A percentile compares a stretch with the other conserved stretches of the same genome.
phyloP scores from a whole-genome alignment of 768 basidiomycete genomes.

The Collybia nuda region DNA sequence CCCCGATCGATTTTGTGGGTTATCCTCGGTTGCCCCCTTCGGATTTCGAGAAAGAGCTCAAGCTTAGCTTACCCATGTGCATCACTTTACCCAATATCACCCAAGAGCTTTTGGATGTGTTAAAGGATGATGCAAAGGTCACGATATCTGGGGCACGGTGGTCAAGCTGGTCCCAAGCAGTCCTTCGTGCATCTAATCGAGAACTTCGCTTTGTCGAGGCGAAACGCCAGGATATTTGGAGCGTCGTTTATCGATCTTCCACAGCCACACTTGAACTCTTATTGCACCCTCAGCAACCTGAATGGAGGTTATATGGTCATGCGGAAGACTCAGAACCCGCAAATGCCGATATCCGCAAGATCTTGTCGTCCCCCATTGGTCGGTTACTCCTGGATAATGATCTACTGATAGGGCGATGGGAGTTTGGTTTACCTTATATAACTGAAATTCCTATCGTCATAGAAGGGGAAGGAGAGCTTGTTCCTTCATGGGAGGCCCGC shows the following conservation, averaged over 20 bases:
- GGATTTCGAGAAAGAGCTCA: conserved; percentile 74
- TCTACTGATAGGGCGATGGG: conserved; percentile 75
- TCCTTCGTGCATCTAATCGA: conserved; percentile 52
- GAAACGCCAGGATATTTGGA: conserved; percentile 89
- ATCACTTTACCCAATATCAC: conserved; percentile 56
- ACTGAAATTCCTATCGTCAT: conserved; percentile 61
- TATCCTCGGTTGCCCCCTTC: conserved; percentile 69
- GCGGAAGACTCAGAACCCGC: conserved; percentile 69
- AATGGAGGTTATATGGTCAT: conserved; percentile 84
- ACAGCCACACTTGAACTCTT: conserved; percentile 72
- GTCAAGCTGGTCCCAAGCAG: conserved; percentile 68
- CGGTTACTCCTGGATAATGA: conserved; percentile 57
- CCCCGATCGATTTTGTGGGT: conserved; percentile 47
- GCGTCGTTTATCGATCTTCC: conserved; percentile 72
- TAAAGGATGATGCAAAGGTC: conserved; percentile 39
- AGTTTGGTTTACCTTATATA: conserved; percentile 70
- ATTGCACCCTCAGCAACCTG: conserved; percentile 72
- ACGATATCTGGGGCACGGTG: conserved; percentile 58
- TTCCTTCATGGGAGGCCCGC: conserved; percentile 83
- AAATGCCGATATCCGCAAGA: conserved; percentile 74
- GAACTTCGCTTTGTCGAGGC: conserved; percentile 83
- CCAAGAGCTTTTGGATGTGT: conserved; percentile 46
- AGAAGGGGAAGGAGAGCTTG: conserved; percentile 62
- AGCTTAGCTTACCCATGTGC: conserved; percentile 85
- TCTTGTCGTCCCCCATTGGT: conserved; percentile 76